Base-by-base conservation (phyloP, 768 basidiomycete genomes). In the Russula virescens region DNA sequence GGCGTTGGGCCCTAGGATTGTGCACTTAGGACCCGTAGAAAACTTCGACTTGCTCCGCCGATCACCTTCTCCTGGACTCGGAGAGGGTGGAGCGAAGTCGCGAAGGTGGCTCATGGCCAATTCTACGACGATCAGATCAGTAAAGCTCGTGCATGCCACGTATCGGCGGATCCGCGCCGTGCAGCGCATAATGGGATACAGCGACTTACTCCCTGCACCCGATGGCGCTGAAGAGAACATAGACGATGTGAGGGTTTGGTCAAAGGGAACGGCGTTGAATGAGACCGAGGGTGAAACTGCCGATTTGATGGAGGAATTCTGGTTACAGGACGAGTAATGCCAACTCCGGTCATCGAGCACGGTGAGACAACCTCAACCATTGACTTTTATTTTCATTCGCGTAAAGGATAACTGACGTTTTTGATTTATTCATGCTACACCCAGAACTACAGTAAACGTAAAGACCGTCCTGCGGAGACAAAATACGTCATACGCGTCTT, bases 111-210 rank as follows among this genome's bases (percentile, higher is more conserved):
- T 61, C 23, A 38, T 58, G 42, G 55, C 60, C 16, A 53, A 62
- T 25, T 52, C 63, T 25, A 59, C 49, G 26, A 53, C 48, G 26
- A 77, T 89, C 46, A 79, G 76, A 62, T 85, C 83, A 1, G 53
- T 77, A 6, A 69, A 75, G 21, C 80, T 90, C 2, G 75, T 83
- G n/a, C 76, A 75, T 40, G 78, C 75, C 40, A 88, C 87, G 16
- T 87, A 86, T 68, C 76, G 76, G 38, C 76, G 86, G 31, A 81
- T 90, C 26, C 77, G 88, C 21, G 71, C 80, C 2, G 84, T 87
- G 25, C 88, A 89, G 72, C 75, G 75, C 14, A 79, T 76, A 56
- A 79, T 88, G 78, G 87, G 88, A 2, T 89, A 88, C 70, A 76
- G 80, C 18, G 70, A 75, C 5, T 71, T 88, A 31, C 73, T 89